Evolutionary conservation across 129 eudicot species (phyloP).

Genomic region (Dittrichia graveolens): DNA sequence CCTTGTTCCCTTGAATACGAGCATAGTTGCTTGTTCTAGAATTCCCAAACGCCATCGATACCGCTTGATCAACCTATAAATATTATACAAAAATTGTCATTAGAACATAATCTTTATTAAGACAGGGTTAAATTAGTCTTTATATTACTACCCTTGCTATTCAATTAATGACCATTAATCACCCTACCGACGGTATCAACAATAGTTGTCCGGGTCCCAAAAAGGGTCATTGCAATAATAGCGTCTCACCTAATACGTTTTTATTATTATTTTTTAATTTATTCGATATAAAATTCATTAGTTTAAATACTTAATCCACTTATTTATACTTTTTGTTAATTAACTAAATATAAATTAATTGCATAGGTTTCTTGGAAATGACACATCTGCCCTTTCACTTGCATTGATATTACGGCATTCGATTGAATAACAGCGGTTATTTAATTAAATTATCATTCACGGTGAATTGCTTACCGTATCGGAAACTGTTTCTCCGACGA

Average conservation of each 20-base stretch:
- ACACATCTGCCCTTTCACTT: conserved; percentile 11
- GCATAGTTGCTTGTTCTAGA: conserved; percentile 46
- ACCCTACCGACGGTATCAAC: conserved; percentile 43
- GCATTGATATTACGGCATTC: neutral
- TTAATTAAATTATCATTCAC: neutral
- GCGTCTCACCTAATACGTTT: conserved; percentile 24
- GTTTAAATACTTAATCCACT: neutral
- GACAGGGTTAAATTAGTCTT: conserved; percentile 6
- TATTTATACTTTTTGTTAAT: neutral
- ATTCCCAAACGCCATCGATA: conserved; percentile 76
- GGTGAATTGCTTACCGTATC: conserved; percentile 51
- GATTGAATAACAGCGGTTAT: too few relatives aligned
- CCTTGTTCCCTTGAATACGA: conserved; percentile 59
- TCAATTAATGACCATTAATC: conserved; percentile 33
- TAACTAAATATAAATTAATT: neutral
- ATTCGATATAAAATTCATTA: conserved; percentile 8
- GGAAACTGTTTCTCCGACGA: conserved; percentile 70
- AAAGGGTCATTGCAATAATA: conserved; percentile 33
- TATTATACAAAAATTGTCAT: neutral
- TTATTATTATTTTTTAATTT: conserved; percentile 2
- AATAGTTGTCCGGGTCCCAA: conserved; percentile 31
- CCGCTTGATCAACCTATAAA: conserved; percentile 78
- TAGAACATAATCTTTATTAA: neutral
- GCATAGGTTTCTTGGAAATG: neutral
- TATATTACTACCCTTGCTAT: neutral